These are phyloP conservation scores for Pleurotus tuoliensis DNA, from an alignment of 768 basidiomycete genomes.

Conservation along the genomic window DNA sequence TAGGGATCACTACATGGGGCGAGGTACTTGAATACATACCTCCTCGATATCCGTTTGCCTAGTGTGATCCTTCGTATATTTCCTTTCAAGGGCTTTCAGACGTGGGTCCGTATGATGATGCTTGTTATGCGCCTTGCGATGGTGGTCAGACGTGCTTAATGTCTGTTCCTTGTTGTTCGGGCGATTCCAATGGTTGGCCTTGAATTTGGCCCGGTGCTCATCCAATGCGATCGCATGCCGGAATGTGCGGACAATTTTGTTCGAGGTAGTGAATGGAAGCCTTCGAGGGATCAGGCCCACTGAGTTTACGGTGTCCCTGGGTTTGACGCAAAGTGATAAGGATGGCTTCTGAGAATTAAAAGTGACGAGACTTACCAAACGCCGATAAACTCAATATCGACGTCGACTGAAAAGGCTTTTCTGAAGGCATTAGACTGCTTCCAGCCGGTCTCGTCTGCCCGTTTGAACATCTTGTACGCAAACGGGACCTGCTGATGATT, in stretches of 20 bases:
- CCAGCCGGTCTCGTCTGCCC: conserved; percentile 37
- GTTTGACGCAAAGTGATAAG: not conserved
- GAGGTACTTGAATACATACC: not conserved
- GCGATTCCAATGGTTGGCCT: conserved; percentile 46
- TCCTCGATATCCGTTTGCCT: conserved; percentile 18
- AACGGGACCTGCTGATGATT: conserved; percentile 53
- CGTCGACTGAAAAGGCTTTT: conserved; percentile 42
- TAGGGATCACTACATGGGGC: not conserved
- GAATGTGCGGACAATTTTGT: conserved; percentile 47
- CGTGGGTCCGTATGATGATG: conserved; percentile 17
- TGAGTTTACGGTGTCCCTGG: conserved; percentile 53
- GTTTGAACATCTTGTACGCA: conserved; percentile 53
- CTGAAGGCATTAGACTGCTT: conserved; percentile 45
- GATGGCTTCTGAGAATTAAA: too few relatives aligned
- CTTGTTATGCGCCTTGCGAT: not conserved
- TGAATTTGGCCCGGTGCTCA: conserved; percentile 33
- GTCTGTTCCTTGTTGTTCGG: conserved; percentile 24
- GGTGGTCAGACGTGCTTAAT: conserved; percentile 18
- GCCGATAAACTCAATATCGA: conserved; percentile 48
- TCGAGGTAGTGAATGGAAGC: conserved; percentile 47
- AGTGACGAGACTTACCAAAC: conserved; percentile 31
- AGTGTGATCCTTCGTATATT: conserved; percentile 22
- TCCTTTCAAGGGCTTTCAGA: conserved; percentile 27
- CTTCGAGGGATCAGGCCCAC: conserved; percentile 45
- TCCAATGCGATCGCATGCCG: conserved; percentile 66